A percentile compares a stretch with the other conserved stretches of the same genome.
These are phyloP conservation scores for Barnettozyma hawaiiensis DNA, from an alignment of 1,139 yeast species.

Conservation along the genomic window DNA sequence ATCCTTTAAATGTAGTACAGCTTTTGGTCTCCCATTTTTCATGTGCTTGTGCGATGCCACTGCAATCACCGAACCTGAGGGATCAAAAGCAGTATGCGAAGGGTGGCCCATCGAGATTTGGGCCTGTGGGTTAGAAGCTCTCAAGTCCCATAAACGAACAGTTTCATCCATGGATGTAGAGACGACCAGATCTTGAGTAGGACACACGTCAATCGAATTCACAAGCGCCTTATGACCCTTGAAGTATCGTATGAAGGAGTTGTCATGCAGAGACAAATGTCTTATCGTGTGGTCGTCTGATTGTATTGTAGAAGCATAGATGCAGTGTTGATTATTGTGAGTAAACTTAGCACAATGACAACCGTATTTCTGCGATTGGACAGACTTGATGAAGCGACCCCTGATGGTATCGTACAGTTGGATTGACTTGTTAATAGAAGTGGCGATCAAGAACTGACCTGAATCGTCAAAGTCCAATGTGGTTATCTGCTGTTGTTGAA, in stretches of 20 bases:
- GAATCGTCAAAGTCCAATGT: slow-evolving; percentile 82
- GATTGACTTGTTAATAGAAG: slow-evolving; percentile 78
- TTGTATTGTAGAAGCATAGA: slow-evolving; percentile 73
- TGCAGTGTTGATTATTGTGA: slow-evolving; percentile 65
- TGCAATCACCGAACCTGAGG: slow-evolving; percentile 77
- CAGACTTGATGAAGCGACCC: slow-evolving; percentile 61
- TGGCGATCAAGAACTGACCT: slow-evolving; percentile 72
- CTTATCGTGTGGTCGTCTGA: slow-evolving; percentile 70
- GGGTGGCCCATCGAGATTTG: slow-evolving; percentile 54
- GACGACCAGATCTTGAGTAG: slow-evolving; percentile 60
- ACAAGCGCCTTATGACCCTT: slow-evolving; percentile 81
- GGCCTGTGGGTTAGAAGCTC: slow-evolving; percentile 59
- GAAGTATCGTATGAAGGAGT: slow-evolving; percentile 78
- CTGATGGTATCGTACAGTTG: slow-evolving; percentile 70
- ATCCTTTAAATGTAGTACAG: slow-evolving; percentile 51
- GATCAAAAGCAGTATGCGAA: slow-evolving; percentile 61
- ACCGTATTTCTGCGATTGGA: slow-evolving; percentile 87
- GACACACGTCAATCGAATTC: slow-evolving; percentile 65
- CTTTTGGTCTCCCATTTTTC: slow-evolving; percentile 26
- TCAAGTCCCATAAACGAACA: slow-evolving; percentile 81
- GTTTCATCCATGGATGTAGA: slow-evolving; percentile 74
- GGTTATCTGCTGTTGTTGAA: slow-evolving; percentile 54
- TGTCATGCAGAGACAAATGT: slow-evolving; percentile 70
- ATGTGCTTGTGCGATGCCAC: slow-evolving; percentile 28
- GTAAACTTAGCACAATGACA: slow-evolving; percentile 84